phyloP scores from a whole-genome alignment of 805 yeast genomes.

The Candida ficus region DNA sequence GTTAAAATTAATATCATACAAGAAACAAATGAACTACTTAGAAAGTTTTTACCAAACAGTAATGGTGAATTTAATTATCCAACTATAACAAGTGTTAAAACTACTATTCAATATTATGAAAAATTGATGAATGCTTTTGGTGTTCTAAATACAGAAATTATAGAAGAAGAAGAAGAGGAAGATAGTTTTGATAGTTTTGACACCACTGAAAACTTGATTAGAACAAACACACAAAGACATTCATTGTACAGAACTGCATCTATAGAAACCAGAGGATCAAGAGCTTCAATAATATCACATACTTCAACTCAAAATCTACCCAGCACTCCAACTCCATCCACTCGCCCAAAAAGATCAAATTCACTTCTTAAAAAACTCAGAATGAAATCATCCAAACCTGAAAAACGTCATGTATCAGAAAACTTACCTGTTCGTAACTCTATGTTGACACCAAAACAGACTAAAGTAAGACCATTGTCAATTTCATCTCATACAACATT shows the following conservation, averaged over 20 bases:
- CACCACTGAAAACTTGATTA: not conserved
- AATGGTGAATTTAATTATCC: not conserved
- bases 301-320: not conserved
- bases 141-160: slow-evolving; percentile 4
- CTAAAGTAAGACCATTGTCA: too few species aligned
- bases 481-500: not conserved
- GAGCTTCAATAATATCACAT: not conserved
- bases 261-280: slow-evolving; percentile 1
- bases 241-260: not conserved
- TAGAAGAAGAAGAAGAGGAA: not conserved
- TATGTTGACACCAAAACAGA: too few species aligned
- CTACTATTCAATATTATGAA: slow-evolving; percentile 19
- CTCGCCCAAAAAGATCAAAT: not conserved
- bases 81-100: slow-evolving; percentile 6
- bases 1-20: slow-evolving; percentile 23
- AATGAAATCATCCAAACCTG: slow-evolving; percentile 1
- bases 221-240: not conserved
- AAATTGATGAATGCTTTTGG: slow-evolving; percentile 25
- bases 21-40: slow-evolving; percentile 16
- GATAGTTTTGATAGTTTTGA: not conserved
- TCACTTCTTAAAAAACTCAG: too few species aligned
- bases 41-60: slow-evolving; percentile 7
- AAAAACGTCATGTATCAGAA: too few species aligned
- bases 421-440: too few species aligned
- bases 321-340: not conserved